Conservation (phyloP, 306 rosid species). For the Vigna mungo region DNA sequence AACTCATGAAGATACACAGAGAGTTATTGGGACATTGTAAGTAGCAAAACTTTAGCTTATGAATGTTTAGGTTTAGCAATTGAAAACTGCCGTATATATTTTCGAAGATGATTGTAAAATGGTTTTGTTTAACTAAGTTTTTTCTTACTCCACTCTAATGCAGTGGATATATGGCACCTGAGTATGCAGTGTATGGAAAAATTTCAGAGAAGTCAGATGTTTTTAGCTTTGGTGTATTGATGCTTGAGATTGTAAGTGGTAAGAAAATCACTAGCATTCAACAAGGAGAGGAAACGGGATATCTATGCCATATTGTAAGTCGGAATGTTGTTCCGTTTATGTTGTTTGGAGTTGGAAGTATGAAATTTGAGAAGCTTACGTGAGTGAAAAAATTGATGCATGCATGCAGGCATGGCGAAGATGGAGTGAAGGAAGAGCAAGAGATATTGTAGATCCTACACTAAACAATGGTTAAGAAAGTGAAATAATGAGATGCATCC, state of each 20-base stretch:
- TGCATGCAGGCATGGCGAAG: background rate
- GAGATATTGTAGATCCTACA: background rate
- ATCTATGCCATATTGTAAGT: slow-evolving; percentile 58
- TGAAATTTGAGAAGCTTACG: background rate
- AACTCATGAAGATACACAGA: slow-evolving; percentile 22
- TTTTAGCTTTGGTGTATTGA: slow-evolving; percentile 57
- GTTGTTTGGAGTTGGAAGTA: background rate
- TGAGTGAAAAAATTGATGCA: background rate
- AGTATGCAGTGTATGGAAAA: slow-evolving; percentile 48
- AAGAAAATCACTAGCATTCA: slow-evolving; percentile 24
- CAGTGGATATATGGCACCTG: slow-evolving; percentile 71
- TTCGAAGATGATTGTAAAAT: background rate
- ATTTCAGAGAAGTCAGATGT: slow-evolving; percentile 54
- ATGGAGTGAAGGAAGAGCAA: background rate
- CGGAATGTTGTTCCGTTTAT: background rate
- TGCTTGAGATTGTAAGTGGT: slow-evolving; percentile 68
- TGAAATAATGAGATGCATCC: slow-evolving; percentile 9
- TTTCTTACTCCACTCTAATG: background rate
- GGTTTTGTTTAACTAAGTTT: too few relatives aligned
- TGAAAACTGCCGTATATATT: background rate
- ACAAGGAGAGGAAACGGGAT: slow-evolving; percentile 32
- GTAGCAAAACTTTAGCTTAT: background rate
- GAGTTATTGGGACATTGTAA: slow-evolving; percentile 50
- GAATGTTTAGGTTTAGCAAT: background rate
- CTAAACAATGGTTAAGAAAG: background rate